phyloP scores from a whole-genome alignment of 495 filamentous ascomycete genomes.

The Penicillium herquei region DNA sequence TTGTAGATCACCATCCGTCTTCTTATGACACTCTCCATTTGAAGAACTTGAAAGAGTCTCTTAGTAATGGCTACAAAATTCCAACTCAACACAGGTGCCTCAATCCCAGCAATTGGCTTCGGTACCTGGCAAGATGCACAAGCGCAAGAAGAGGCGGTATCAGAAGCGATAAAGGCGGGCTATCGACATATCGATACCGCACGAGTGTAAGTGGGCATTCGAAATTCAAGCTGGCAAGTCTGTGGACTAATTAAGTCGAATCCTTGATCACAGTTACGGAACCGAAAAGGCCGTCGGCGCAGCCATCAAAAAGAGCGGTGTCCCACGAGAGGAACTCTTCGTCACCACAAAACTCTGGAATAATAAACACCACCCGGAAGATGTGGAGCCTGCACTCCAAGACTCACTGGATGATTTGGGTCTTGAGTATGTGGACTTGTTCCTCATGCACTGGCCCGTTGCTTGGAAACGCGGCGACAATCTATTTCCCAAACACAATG shows the following conservation, averaged over 20 bases:
- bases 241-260: neutral
- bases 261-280: slow-evolving; percentile 32
- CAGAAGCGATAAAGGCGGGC: slow-evolving; percentile 51
- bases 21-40: neutral
- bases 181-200: slow-evolving; percentile 65
- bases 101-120: slow-evolving; percentile 48
- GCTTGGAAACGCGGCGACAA: slow-evolving; percentile 45
- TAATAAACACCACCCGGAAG: slow-evolving; percentile 62
- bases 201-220: slow-evolving; percentile 37
- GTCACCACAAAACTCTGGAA: slow-evolving; percentile 74
- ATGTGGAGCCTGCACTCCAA: slow-evolving; percentile 57
- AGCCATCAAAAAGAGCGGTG: slow-evolving; percentile 53
- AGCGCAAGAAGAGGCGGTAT: slow-evolving; percentile 45
- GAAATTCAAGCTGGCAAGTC: neutral
- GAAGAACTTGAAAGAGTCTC: neutral
- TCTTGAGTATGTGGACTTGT: slow-evolving; percentile 68
- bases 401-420: slow-evolving; percentile 60
- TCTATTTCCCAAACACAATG: slow-evolving; percentile 43
- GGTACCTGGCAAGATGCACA: slow-evolving; percentile 52
- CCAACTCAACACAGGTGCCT: slow-evolving; percentile 50
- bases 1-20: neutral
- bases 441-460: slow-evolving; percentile 67
- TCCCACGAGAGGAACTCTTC: slow-evolving; percentile 62
- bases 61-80: slow-evolving; percentile 26
- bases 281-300: slow-evolving; percentile 53